Conservation (phyloP, 768 basidiomycete species). For the Kwoniella bestiolae region DNA sequence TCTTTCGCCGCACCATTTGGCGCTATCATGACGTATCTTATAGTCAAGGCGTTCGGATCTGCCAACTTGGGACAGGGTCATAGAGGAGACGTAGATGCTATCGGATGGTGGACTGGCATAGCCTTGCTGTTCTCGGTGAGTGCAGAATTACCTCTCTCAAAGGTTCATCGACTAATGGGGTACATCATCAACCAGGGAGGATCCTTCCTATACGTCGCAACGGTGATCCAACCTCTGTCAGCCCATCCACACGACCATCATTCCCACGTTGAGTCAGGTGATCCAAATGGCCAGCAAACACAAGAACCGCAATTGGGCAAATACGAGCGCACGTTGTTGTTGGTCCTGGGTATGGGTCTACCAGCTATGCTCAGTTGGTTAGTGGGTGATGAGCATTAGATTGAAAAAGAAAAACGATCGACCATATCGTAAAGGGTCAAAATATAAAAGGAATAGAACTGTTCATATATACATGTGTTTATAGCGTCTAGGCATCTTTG, state of each 20-base stretch:
- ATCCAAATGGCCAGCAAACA: conserved; percentile 56
- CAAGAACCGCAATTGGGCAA: conserved; percentile 61
- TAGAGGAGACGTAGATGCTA: conserved; percentile 27
- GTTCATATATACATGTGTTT: no score
- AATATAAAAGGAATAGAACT: neutral
- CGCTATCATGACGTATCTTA: conserved; percentile 73
- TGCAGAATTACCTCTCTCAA: conserved; percentile 11
- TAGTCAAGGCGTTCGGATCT: conserved; percentile 62
- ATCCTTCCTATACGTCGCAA: conserved; percentile 92
- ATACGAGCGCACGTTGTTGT: conserved; percentile 62
- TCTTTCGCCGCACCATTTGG: conserved; percentile 81
- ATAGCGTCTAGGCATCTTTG: neutral
- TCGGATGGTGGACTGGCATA: conserved; percentile 69
- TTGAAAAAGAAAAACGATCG: neutral
- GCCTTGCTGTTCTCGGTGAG: conserved; percentile 83
- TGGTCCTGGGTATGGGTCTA: conserved; percentile 71
- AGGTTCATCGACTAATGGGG: neutral
- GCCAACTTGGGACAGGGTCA: conserved; percentile 25
- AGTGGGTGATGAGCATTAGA: conserved; percentile 63
- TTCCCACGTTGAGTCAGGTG: conserved; percentile 44
- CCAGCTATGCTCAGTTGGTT: conserved; percentile 68
- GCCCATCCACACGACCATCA: conserved; percentile 35
- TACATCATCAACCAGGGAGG: conserved; percentile 67
- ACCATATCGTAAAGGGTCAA: neutral
- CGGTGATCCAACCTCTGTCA: conserved; percentile 77